A percentile compares a stretch with the other conserved stretches of the same genome.
Evolutionary conservation across 768 basidiomycete species (phyloP).

Genomic region (Lentinula guzmanii): DNA sequence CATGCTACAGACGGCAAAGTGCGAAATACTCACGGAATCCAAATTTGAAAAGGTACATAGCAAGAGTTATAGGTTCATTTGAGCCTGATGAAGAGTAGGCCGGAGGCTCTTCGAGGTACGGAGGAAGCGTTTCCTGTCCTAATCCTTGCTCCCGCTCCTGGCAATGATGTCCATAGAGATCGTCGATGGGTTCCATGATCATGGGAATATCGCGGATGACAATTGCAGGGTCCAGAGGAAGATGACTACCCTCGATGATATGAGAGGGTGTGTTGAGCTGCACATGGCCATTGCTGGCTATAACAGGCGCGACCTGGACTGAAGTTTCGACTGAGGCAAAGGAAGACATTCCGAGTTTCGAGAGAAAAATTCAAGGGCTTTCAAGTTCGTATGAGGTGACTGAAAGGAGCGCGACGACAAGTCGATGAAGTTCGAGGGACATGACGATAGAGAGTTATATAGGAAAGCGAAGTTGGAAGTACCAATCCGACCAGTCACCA

Average conservation of each 20-base stretch:
- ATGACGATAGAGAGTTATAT: neutral
- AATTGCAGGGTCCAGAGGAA: neutral
- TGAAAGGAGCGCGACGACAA: slow-evolving; percentile 10
- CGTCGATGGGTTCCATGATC: neutral
- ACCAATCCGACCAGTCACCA: neutral
- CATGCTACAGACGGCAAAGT: neutral
- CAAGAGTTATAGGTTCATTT: slow-evolving; percentile 4
- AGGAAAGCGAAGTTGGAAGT: neutral
- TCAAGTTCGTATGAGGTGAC: neutral
- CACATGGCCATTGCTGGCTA: slow-evolving; percentile 5
- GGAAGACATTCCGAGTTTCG: slow-evolving; percentile 9
- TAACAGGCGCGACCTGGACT: slow-evolving; percentile 15
- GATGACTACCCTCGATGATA: neutral
- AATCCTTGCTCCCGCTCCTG: neutral
- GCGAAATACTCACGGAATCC: slow-evolving; percentile 36
- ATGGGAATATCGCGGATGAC: neutral
- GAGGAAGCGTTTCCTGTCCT: neutral
- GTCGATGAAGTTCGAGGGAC: slow-evolving; percentile 8
- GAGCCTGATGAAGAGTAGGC: slow-evolving; percentile 2
- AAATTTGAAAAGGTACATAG: slow-evolving; percentile 37
- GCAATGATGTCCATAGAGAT: neutral
- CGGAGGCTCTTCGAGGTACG: slow-evolving; percentile 6
- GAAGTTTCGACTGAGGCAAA: slow-evolving; percentile 11
- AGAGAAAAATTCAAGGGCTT: neutral
- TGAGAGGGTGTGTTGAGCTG: neutral